A percentile compares a stretch with the other conserved stretches of the same genome.
Conservation (phyloP, 2,329 filamentous ascomycete species). For the Penicillium thymicola region DNA sequence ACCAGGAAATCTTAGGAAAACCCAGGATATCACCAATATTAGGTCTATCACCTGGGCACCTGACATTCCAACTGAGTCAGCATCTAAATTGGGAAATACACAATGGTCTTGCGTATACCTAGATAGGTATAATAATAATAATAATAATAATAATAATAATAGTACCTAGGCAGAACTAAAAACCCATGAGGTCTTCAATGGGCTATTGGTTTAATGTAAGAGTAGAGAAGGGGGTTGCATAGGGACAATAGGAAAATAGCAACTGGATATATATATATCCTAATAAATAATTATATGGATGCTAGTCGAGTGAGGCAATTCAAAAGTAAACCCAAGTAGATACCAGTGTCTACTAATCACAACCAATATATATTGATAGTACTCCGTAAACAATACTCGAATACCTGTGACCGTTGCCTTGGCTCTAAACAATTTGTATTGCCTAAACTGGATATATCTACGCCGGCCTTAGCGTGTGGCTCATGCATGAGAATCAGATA, state of each 20-base stretch:
- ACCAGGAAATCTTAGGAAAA: not conserved
- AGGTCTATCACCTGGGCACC: not conserved
- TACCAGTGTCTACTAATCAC: too few species aligned
- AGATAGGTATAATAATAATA: not conserved
- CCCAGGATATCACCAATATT: not conserved
- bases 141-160: too few species aligned
- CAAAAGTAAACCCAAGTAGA: not conserved
- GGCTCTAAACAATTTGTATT: not conserved
- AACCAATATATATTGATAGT: too few species aligned
- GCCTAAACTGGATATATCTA: not conserved
- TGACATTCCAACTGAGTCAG: slow-evolving; percentile 4
- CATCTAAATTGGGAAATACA: not conserved
- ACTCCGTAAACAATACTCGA: too few species aligned
- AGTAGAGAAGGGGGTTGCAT: not conserved
- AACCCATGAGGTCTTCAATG: too few species aligned
- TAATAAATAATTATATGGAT: too few species aligned
- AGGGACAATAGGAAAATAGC: too few species aligned
- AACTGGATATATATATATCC: not conserved
- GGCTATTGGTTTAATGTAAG: not conserved
- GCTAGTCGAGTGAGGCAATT: not conserved
- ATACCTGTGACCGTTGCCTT: too few species aligned
- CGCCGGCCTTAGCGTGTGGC: not conserved
- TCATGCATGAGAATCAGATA: not conserved
- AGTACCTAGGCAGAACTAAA: not conserved
- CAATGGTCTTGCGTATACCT: not conserved